A percentile compares a stretch with the other conserved stretches of the same genome.
These are phyloP conservation scores for Entophlyctis luteolus DNA, from an alignment of 192 early-diverging fungal species.

Conservation along the genomic window DNA sequence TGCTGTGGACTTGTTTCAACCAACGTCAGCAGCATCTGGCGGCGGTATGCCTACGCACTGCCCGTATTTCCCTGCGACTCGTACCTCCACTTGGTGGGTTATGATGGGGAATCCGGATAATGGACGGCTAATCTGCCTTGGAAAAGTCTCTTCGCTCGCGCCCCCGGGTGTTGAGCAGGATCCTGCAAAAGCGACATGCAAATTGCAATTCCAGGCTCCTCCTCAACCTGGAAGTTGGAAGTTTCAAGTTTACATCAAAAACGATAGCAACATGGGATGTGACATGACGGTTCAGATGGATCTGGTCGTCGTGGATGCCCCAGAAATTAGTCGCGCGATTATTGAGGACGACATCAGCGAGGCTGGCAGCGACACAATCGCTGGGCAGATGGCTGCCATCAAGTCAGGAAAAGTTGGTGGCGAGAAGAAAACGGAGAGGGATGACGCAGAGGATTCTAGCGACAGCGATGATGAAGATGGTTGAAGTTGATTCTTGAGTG, in stretches of 20 bases:
- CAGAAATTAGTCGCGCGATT: constrained; percentile 58
- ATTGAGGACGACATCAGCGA: constrained; percentile 95
- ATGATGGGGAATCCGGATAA: constrained; percentile 81
- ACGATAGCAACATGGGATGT: constrained; percentile 80
- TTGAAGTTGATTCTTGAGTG: no score
- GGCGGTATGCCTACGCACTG: constrained; percentile 48
- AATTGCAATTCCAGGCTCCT: constrained; percentile 92
- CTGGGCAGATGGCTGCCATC: constrained; percentile 91
- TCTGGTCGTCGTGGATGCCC: constrained; percentile 64
- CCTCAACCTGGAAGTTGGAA: constrained; percentile 76
- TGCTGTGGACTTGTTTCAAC: constrained; percentile 29
- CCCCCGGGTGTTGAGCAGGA: constrained; percentile 23
- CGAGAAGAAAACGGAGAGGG: constrained; percentile 4
- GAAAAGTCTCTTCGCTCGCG: constrained; percentile 72
- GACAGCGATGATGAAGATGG: constrained; percentile 25
- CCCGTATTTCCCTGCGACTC: constrained; percentile 65
- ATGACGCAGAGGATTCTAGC: constrained; percentile 32
- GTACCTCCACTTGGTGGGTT: constrained; percentile 86
- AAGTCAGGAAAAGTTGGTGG: constrained; percentile 24
- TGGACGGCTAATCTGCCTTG: constrained; percentile 68
- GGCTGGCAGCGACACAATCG: constrained; percentile 92
- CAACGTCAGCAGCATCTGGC: neutral
- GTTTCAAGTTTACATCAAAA: constrained; percentile 81
- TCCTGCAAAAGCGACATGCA: constrained; percentile 36
- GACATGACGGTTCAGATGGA: constrained; percentile 77